Evolutionary conservation across 495 filamentous ascomycete species (phyloP).

Genomic region (Thermochaetoides thermophila): DNA sequence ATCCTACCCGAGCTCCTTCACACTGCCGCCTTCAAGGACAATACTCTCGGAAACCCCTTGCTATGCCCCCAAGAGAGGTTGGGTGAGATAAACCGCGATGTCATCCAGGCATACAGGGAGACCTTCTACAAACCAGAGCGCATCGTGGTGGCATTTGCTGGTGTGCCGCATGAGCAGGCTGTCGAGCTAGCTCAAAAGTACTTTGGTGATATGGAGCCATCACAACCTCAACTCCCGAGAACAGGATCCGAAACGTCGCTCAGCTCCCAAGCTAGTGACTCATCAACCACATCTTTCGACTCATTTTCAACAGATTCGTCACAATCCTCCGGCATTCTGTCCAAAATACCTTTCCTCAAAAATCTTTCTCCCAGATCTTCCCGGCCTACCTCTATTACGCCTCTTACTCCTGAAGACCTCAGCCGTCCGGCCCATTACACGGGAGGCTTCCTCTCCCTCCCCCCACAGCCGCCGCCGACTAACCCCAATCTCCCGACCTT

Average conservation of each 20-base stretch:
- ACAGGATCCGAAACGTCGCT: constrained; percentile 37
- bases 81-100: constrained; percentile 53
- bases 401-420: constrained; percentile 41
- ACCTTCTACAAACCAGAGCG: constrained; percentile 78
- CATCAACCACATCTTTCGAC: no score
- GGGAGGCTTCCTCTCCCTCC: constrained; percentile 78
- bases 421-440: constrained; percentile 69
- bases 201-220: constrained; percentile 74
- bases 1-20: constrained; percentile 93
- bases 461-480: constrained; percentile 56
- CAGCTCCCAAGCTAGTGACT: background rate
- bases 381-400: constrained; percentile 20
- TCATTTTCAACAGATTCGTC: constrained; percentile 30
- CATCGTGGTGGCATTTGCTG: constrained; percentile 90
- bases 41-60: constrained; percentile 88
- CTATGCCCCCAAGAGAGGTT: constrained; percentile 81
- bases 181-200: constrained; percentile 65
- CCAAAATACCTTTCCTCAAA: constrained; percentile 86
- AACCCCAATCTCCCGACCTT: constrained; percentile 69
- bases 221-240: constrained; percentile 40
- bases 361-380: constrained; percentile 58
- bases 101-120: constrained; percentile 66
- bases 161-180: constrained; percentile 69
- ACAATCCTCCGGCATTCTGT: constrained; percentile 48
- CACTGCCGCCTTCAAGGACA: constrained; percentile 84